Conservation (phyloP, 495 filamentous ascomycete species). For the Penicillium manginii region DNA sequence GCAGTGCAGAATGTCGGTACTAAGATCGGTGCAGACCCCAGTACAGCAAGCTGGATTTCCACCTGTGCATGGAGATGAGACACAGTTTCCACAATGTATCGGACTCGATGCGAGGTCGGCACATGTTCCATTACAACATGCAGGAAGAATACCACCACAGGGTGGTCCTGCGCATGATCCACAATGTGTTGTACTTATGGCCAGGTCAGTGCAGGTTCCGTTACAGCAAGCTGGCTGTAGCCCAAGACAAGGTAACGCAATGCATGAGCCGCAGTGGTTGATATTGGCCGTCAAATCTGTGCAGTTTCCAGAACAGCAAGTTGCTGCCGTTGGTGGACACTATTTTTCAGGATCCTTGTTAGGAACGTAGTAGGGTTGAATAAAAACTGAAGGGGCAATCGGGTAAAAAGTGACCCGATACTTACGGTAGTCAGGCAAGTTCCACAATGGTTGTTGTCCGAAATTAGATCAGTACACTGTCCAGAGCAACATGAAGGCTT, state of each 20-base stretch:
- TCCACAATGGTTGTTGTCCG: slow-evolving; percentile 10
- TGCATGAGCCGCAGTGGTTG: slow-evolving; percentile 19
- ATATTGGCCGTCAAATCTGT: slow-evolving; percentile 12
- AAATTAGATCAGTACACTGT: slow-evolving; percentile 7
- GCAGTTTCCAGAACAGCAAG: slow-evolving; percentile 24
- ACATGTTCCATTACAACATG: slow-evolving; percentile 20
- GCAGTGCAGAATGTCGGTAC: slow-evolving; percentile 11
- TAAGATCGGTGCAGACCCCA: slow-evolving; percentile 19
- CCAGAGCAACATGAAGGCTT: slow-evolving; percentile 15
- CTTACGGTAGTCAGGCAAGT: slow-evolving; percentile 7
- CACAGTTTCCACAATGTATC: slow-evolving; percentile 16
- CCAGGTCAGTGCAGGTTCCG: slow-evolving; percentile 16
- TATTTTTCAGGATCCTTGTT: background rate
- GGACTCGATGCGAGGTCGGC: slow-evolving; percentile 12
- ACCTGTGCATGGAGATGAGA: slow-evolving; percentile 11
- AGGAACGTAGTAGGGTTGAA: background rate
- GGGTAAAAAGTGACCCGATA: background rate
- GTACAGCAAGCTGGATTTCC: slow-evolving; percentile 19
- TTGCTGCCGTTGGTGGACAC: slow-evolving; percentile 6
- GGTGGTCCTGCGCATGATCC: slow-evolving; percentile 12
- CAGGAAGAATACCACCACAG: slow-evolving; percentile 15
- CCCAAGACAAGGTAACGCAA: slow-evolving; percentile 5
- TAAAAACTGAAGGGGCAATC: background rate
- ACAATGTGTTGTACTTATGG: slow-evolving; percentile 8
- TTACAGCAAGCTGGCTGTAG: slow-evolving; percentile 16